Evolutionary conservation across 2,329 filamentous ascomycete genomes (phyloP), one percentile per base, ranked within the genome.

Genomic region (Hyphodiscus sp.): DNA sequence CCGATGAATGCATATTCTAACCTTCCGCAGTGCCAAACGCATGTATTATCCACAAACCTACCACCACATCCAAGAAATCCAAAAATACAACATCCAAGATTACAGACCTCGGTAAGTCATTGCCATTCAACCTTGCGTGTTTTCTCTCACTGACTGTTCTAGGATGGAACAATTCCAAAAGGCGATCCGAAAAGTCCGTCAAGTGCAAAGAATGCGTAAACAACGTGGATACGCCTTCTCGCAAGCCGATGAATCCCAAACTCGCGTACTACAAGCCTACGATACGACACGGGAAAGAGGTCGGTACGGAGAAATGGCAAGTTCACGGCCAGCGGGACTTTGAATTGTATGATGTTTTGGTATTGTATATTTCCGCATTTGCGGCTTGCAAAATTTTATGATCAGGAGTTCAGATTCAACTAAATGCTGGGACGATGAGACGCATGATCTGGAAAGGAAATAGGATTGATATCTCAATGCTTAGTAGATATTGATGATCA

Each of bases 91-190:
- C 66, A 96, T 99, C 56, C 94, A 99, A 74, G 94, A 99, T 74
- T 99, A 99, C 73, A 80, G 94, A 67, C 94, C 94, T 58, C 85
- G 94, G 89, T 91, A 80, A 63, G 80, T 76, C 49, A 10, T 33
- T 30, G 13, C 41, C 29, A 13, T 18, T 56, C 47, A 46, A 38
- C 19, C 11, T 10, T 13, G 15, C 19, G 42, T 41, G n/a, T n/a
- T n/a, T n/a, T 47, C 45, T 26, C 63, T 68, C 52, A 69, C 50
- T 41, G 23, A 26, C 23, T 42, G 2, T 46, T 46, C n/a, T 59
- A 92, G 89, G 67, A 99, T 99, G 94, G 94, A 99, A 68, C 94
- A 99, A 73, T 99, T 99, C 78, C 94, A 99, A 74, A 99, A 99
- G 74, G 94, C 94, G 20, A 97, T 99, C 67, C 87, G 94, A 66